Percentiles rank a stretch among this genome's conserved stretches.
These are phyloP conservation scores for Xylariaceae sp. DNA, from an alignment of 2,329 filamentous ascomycete species.

Conservation along the genomic window DNA sequence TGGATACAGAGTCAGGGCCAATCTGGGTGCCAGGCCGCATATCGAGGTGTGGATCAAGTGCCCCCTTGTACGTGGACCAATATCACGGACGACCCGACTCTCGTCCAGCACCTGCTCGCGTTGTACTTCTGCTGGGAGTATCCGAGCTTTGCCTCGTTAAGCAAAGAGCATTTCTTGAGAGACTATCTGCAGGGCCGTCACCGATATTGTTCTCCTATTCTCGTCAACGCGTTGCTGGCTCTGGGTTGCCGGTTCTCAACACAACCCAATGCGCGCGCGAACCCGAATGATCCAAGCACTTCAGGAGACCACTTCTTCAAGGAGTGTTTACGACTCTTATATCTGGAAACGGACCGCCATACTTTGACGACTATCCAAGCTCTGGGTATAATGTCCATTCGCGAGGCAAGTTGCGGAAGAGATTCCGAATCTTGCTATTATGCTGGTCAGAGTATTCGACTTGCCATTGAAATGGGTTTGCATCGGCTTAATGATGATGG, in stretches of 20 bases:
- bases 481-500: conserved; percentile 49
- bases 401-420: conserved; percentile 66
- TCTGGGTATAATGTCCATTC: conserved; percentile 68
- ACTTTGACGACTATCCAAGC: conserved; percentile 68
- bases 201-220: conserved; percentile 62
- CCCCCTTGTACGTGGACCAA: conserved; percentile 53
- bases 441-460: conserved; percentile 64
- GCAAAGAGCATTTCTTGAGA: conserved; percentile 63
- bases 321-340: conserved; percentile 58
- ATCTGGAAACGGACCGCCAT: conserved; percentile 53
- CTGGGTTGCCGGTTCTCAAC: conserved; percentile 65
- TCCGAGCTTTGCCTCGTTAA: conserved; percentile 67
- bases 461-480: conserved; percentile 67
- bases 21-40: conserved; percentile 31
- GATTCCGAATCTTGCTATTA: conserved; percentile 70
- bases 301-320: conserved; percentile 72
- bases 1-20: conserved; percentile 46
- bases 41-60: conserved; percentile 43
- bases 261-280: conserved; percentile 57
- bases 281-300: conserved; percentile 56
- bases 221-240: conserved; percentile 61
- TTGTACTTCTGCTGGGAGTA: conserved; percentile 74
- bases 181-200: conserved; percentile 57
- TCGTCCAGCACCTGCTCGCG: conserved; percentile 59
- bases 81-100: conserved; percentile 51